Evolutionary conservation across 768 basidiomycete genomes (phyloP).

Genomic region (Agaricus sinodeliciosus): DNA sequence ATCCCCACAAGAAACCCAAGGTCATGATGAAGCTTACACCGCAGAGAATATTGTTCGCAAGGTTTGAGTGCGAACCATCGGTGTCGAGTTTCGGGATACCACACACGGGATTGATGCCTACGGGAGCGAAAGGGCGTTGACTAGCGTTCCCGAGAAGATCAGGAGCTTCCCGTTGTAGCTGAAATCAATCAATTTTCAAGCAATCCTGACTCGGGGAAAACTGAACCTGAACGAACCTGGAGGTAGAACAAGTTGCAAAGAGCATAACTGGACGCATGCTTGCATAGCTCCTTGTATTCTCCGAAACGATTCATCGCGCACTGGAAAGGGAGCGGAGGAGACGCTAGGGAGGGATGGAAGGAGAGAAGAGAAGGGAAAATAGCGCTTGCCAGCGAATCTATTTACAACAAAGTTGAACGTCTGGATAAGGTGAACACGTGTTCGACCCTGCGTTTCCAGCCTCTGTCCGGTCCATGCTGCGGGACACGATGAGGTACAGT

Average conservation of each 20-base stretch:
- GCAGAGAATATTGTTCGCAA: slow-evolving; percentile 74
- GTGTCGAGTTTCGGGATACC: slow-evolving; percentile 54
- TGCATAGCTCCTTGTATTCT: slow-evolving; percentile 54
- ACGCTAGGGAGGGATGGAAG: not conserved
- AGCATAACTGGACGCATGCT: slow-evolving; percentile 59
- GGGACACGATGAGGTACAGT: not conserved
- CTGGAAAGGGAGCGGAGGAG: not conserved
- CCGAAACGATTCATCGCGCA: slow-evolving; percentile 47
- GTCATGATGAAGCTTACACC: slow-evolving; percentile 53
- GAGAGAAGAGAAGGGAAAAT: not conserved
- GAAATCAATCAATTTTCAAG: slow-evolving; percentile 16
- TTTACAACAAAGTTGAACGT: not conserved
- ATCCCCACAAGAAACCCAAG: slow-evolving; percentile 41
- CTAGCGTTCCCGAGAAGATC: slow-evolving; percentile 33
- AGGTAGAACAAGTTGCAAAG: slow-evolving; percentile 87
- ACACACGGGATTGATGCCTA: slow-evolving; percentile 70
- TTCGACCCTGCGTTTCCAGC: slow-evolving; percentile 1
- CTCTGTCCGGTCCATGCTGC: not conserved
- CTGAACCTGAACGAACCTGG: slow-evolving; percentile 41
- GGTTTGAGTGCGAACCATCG: slow-evolving; percentile 58
- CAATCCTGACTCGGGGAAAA: not conserved
- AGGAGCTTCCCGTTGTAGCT: slow-evolving; percentile 24
- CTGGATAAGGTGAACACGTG: slow-evolving; percentile 3
- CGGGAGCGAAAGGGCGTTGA: slow-evolving; percentile 44
- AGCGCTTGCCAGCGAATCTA: not conserved